phyloP scores from a whole-genome alignment of 2,329 filamentous ascomycete genomes.

The Trichoderma afroharzianum region DNA sequence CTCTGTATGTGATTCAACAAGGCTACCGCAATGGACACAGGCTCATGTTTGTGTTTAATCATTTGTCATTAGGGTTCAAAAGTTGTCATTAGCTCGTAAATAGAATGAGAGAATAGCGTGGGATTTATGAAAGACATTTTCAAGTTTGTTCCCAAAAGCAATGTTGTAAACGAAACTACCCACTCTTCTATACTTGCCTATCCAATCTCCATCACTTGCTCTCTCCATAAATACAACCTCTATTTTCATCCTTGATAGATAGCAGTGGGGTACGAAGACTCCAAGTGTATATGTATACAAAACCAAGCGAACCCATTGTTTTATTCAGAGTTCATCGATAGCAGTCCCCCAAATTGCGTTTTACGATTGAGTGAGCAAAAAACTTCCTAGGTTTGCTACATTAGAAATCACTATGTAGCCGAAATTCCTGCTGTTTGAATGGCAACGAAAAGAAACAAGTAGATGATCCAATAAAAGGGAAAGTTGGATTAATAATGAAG shows the following conservation, averaged over 20 bases:
- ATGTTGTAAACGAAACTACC: background rate
- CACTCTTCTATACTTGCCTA: background rate
- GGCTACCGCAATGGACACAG: background rate
- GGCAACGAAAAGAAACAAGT: background rate
- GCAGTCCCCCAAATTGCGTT: too few relatives aligned
- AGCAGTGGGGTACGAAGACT: background rate
- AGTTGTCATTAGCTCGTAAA: background rate
- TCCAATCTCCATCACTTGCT: background rate
- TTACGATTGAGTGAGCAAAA: background rate
- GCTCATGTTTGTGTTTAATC: background rate
- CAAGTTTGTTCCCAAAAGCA: background rate
- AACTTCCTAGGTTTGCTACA: background rate
- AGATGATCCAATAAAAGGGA: background rate
- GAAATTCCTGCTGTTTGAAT: background rate
- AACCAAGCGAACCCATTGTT: background rate
- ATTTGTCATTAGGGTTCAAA: background rate
- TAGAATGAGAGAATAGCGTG: background rate
- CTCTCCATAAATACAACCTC: background rate
- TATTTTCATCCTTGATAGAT: background rate
- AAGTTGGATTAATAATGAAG: background rate
- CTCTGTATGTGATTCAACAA: background rate
- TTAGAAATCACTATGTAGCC: background rate
- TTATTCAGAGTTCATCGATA: background rate
- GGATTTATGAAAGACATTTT: background rate
- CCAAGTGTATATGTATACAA: background rate